Evolutionary conservation across 345 rosid species (phyloP), one percentile per base, ranked within the genome.

Genomic region (Melaleuca quinquenervia): DNA sequence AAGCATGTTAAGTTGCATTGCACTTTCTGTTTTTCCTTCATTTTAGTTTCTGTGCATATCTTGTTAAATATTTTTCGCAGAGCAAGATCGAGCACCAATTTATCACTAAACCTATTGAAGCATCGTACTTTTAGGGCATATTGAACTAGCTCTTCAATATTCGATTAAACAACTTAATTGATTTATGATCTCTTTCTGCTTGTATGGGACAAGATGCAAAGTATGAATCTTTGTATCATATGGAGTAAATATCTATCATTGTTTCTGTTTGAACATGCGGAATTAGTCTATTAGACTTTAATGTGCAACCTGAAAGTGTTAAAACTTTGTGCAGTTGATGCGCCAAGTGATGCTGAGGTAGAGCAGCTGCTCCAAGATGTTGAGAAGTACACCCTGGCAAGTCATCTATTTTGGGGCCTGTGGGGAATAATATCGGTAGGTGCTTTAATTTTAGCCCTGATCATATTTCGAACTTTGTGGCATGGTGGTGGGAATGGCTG

Each of bases 401-500:
- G 92, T 87, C 95, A 94, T 90, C 89, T 94, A 5, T 64, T 86
- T 54, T 93, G 97, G 97, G 95, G 95, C 41, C 58, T 93, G 84
- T 94, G 97, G 97, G 97, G 96, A 83, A 90, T 94, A 84, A 93
- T 91, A 50, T 93, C 93, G 88, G 93, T 93, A 91, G 52, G 83
- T 84, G 36, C n/a, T 82, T 14, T 24, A 26, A 13, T 52, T 27
- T 51, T 52, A 80, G 21, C 74, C 58, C 74, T 78, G 58, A 53
- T 76, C 29, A 14, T 26, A 49, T 41, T 3, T 6, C 15, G 0
- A 41, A 44, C 32, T 52, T 8, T 51, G 54, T 74, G 55, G 83
- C 51, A 32, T 18, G 22, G 44, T 52, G 29, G 52, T 52, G 32
- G 27, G 49, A 60, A 52, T 14, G 56, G 86, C 80, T 64, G 50